Conservation (phyloP, 306 rosid species). For the Datisca glomerata region DNA sequence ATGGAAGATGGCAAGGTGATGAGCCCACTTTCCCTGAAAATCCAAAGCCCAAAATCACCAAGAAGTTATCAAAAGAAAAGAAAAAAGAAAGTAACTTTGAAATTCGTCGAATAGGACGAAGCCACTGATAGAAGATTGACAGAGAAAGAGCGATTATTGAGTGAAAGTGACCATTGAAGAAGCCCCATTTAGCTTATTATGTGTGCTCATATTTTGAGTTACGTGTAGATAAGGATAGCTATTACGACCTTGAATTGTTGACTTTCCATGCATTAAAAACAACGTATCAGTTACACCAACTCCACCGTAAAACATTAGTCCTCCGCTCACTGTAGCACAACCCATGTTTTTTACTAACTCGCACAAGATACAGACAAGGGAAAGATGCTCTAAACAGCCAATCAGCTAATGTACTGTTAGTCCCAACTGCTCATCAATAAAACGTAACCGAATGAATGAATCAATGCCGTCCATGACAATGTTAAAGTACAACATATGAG, state of each 20-base stretch:
- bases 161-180: constrained; percentile 1
- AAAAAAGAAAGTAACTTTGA: too few relatives aligned
- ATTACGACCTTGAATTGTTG: too few relatives aligned
- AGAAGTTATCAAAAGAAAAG: too few relatives aligned
- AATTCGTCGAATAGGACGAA: too few relatives aligned
- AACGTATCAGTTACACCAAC: constrained; percentile 33
- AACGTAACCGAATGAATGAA: too few relatives aligned
- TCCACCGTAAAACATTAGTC: constrained; percentile 28
- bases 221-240: too few relatives aligned
- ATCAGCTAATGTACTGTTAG: too few relatives aligned
- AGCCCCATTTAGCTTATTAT: background rate
- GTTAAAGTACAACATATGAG: too few relatives aligned
- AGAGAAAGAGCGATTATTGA: background rate
- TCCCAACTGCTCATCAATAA: too few relatives aligned
- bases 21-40: constrained; percentile 80
- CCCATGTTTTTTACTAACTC: constrained; percentile 5
- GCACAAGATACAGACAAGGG: constrained; percentile 4
- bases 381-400: too few relatives aligned
- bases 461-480: too few relatives aligned
- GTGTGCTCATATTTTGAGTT: background rate
- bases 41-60: too few relatives aligned
- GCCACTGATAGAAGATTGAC: background rate
- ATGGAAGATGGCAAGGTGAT: constrained; percentile 91
- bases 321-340: constrained; percentile 16
- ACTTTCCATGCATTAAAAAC: constrained; percentile 34